Base-by-base conservation (phyloP, 257 asterid genomes). In the Solanum microdontum region DNA sequence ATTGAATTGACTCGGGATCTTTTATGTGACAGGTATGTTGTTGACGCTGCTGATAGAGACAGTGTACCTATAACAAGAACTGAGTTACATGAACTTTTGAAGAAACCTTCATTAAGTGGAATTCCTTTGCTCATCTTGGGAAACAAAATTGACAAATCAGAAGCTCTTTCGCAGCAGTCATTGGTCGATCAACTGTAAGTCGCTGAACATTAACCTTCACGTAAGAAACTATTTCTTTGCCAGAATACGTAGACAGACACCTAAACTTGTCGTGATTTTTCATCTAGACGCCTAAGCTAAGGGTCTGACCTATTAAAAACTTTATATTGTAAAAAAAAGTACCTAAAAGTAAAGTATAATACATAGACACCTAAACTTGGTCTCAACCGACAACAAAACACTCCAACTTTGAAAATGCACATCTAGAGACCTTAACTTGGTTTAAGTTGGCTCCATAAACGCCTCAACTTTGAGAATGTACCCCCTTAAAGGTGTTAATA, bases 11-110 rank as follows among this genome's bases (percentile, higher is more conserved):
- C 70, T 34, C 1, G 10, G 15, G 84, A 15, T 23, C 86, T 19
- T 28, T 28, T 70, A 62, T 55, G 87, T 11, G 72, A 85, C 94
- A 96, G 98, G 76, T 96, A 95, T 89, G 99, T 96, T 19, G 95
- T 95, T 66, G 99, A 96, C 92, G 99, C 95, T 89, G 99, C 98
- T 24, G 98, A 95, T 90, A 90, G 98, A 88, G 99, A 96, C 92
- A 89, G 98, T 87, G 87, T 96, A 75, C 98, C 98, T 14, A 95
- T 96, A 79, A 75, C 99, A 86, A 91, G 94, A 87, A 94, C 94
- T 7, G 98, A 96, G 90, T 89, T 95, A 40, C 95, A 94, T 28
- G 98, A 95, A 58, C 95, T 96, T 24, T 87, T 95, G 92, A 91
- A 79, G 91, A 96, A 96, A 87, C 97, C 98, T 64, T 91, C 98